Conservation (phyloP, 2,329 filamentous ascomycete species). For the Aspergillus versicolor region DNA sequence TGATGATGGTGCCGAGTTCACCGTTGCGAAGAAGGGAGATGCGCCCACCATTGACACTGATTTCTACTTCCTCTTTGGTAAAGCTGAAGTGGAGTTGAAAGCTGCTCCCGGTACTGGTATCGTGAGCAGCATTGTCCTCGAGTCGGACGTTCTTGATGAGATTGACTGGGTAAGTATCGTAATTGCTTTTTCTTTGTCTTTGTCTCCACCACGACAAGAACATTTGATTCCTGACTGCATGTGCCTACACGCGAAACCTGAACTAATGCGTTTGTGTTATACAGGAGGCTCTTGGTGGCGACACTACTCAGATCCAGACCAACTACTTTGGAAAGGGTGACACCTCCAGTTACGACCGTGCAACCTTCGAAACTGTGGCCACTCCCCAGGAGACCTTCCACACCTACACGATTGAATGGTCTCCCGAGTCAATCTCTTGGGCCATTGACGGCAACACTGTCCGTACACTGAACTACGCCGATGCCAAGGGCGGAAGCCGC, state of each 20-base stretch:
- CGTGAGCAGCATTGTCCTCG: slow-evolving; percentile 85
- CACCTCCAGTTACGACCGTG: slow-evolving; percentile 75
- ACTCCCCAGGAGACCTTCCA: slow-evolving; percentile 54
- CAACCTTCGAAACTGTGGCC: slow-evolving; percentile 67
- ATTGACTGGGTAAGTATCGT: slow-evolving; percentile 92
- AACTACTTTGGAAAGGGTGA: slow-evolving; percentile 98
- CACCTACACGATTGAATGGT: slow-evolving; percentile 63
- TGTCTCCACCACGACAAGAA: slow-evolving; percentile 30
- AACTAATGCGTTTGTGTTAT: slow-evolving; percentile 32
- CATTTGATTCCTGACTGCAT: slow-evolving; percentile 2
- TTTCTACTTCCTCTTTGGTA: slow-evolving; percentile 98
- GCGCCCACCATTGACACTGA: slow-evolving; percentile 81
- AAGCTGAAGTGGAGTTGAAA: slow-evolving; percentile 80
- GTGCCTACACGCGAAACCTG: slow-evolving; percentile 50
- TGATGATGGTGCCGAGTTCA: slow-evolving; percentile 75
- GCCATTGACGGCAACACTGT: slow-evolving; percentile 61
- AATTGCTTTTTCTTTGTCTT: not conserved
- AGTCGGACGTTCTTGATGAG: slow-evolving; percentile 93
- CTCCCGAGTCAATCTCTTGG: slow-evolving; percentile 63
- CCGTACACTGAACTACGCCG: slow-evolving; percentile 60
- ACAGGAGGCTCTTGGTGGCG: slow-evolving; percentile 39
- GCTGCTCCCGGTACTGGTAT: slow-evolving; percentile 85
- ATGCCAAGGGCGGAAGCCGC: slow-evolving; percentile 58
- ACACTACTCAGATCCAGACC: slow-evolving; percentile 58
- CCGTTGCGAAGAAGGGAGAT: slow-evolving; percentile 73